Percentiles rank a stretch among this genome's conserved stretches.
These are phyloP conservation scores for Exophiala viscosa DNA, from an alignment of 2,329 filamentous ascomycete genomes.

Conservation along the genomic window DNA sequence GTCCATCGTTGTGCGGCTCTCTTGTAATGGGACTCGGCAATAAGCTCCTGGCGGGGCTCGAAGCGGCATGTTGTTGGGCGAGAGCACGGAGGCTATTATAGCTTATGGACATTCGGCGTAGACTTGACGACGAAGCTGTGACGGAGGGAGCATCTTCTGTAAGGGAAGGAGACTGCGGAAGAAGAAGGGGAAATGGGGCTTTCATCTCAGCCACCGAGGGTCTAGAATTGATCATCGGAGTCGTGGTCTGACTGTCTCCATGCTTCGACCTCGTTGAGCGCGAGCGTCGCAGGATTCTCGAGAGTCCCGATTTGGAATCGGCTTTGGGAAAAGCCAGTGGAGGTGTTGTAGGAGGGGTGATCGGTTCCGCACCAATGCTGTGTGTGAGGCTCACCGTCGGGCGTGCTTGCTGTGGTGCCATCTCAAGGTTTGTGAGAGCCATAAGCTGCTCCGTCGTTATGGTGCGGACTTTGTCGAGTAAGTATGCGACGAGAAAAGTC, in stretches of 20 bases:
- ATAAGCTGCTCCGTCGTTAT: constrained; percentile 10
- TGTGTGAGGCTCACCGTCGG: constrained; percentile 8
- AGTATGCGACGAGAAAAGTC: not conserved
- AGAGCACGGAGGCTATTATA: constrained; percentile 18
- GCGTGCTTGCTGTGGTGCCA: not conserved
- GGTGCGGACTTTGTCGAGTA: constrained; percentile 2
- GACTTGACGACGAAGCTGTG: not conserved
- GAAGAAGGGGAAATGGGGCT: constrained; percentile 7
- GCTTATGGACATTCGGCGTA: constrained; percentile 19
- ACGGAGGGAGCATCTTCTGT: not conserved
- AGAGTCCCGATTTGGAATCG: constrained; percentile 11
- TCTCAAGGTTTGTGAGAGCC: not conserved
- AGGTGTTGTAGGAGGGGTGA: constrained; percentile 15
- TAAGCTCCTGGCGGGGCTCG: constrained; percentile 7
- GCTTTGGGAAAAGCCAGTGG: not conserved
- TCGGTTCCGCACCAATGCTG: constrained; percentile 10
- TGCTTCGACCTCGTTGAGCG: constrained; percentile 8
- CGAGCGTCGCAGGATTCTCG: constrained; percentile 16
- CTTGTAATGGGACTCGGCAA: constrained; percentile 19
- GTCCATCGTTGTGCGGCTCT: not conserved
- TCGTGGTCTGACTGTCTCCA: not conserved
- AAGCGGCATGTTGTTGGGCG: constrained; percentile 4
- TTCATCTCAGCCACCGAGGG: constrained; percentile 5
- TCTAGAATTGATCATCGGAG: not conserved
- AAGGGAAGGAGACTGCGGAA: constrained; percentile 6